These are phyloP conservation scores for Adansonia madagascariensis DNA, from an alignment of 441 rosid species.

Conservation along the genomic window DNA sequence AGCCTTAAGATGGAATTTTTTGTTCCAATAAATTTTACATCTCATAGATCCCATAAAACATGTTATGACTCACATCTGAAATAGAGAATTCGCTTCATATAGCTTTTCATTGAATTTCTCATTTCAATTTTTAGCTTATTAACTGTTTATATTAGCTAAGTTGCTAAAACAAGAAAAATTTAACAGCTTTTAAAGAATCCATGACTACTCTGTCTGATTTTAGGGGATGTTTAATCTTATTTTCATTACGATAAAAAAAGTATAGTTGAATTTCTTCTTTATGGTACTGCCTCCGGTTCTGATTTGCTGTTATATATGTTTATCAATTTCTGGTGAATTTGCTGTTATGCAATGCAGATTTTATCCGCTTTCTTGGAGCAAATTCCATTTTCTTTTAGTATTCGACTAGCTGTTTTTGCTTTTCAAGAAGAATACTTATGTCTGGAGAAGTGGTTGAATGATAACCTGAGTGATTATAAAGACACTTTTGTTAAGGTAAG, in stretches of 20 bases:
- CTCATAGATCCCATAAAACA: neutral
- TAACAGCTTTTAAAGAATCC: neutral
- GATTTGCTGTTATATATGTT: constrained; percentile 2
- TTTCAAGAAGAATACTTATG: constrained; percentile 68
- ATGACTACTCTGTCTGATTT: neutral
- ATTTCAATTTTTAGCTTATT: neutral
- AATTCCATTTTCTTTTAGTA: constrained; percentile 66
- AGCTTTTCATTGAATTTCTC: neutral
- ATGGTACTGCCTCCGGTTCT: neutral
- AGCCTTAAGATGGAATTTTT: neutral
- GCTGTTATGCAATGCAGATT: constrained; percentile 49
- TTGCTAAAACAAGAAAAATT: neutral
- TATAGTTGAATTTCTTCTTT: neutral
- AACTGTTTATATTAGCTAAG: neutral
- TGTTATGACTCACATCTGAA: neutral
- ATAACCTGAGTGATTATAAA: constrained; percentile 57
- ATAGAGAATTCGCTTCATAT: neutral
- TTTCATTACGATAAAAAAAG: neutral
- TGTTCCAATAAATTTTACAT: neutral
- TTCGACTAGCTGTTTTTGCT: constrained; percentile 82
- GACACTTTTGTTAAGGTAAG: constrained; percentile 72
- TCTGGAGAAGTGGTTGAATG: constrained; percentile 83
- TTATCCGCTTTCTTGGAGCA: constrained; percentile 64
- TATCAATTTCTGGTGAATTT: constrained; percentile 18
- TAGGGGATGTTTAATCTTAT: neutral